Evolutionary conservation across 352 stramenopile species (phyloP), one percentile per base, ranked within the genome.

Genomic region (Globisporangium cederbergense): DNA sequence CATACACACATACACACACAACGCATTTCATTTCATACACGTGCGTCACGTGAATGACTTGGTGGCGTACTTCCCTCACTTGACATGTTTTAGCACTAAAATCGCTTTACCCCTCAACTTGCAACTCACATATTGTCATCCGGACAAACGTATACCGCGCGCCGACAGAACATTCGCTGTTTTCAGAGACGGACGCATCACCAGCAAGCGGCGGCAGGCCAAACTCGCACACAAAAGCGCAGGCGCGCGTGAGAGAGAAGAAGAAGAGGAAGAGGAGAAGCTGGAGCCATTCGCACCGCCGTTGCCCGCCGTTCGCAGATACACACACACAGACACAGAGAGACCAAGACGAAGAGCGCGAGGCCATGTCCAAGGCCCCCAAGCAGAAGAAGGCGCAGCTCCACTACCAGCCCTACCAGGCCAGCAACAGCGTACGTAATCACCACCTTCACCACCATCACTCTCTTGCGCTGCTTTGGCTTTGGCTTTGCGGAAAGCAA

Each of bases 341-440:
- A 49, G 43, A 22, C 4, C 5, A 16, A 49, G 9, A 7, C 22
- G n/a, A 1, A 9, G 9, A 13, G 10, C 22, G 22, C 9, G 25
- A 20, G 38, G 32, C 49, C 62, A 93, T 93, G 84, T 90, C 81
- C 54, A 93, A 93, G 64, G 84, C 82, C 14, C 84, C 84, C 38
- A 93, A 93, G 68, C 68, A 78, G 52, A 89, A 89, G 68, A 91
- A 88, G 64, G 63, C 63, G 53, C 74, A 88, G 68, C 74, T 89
- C 43, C 84, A 91, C 61, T 93, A 91, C 73, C 82, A 91, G 74
- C 84, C 84, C 11, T 93, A 93, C 74, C 84, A 93, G 74, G 68
- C 76, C 18, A 28, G 42, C 57, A 34, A 11, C 60, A 42, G 57
- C 38, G 64, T 70, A 65, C 57, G 58, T 70, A 65, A 69, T 65